Evolutionary conservation across 2,329 filamentous ascomycete species (phyloP), one percentile per base, ranked within the genome.

Genomic region (Pseudogymnoascus sp.): DNA sequence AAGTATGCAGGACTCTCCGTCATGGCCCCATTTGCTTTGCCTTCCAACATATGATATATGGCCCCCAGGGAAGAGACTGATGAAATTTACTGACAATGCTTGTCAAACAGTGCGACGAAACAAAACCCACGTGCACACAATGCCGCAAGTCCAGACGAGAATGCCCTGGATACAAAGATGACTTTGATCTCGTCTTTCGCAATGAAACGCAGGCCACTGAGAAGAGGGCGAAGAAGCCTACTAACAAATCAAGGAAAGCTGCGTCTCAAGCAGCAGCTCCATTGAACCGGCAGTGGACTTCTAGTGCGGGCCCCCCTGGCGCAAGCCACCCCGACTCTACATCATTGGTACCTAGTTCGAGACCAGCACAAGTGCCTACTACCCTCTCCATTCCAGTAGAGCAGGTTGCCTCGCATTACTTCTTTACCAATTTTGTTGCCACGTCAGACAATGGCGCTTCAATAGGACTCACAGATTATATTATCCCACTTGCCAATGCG

Each of bases 171-270:
- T 89, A 89, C 74, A 85, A 85, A 72, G 85, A 89, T 70, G 86
- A 89, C 67, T 89, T 90, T 68, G 88, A 90, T 68, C 76, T 90
- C 24, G 83, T 90, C 62, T 89, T 90, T 69, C 84, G 88, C 63
- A 88, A 90, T 72, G 87, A 90, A 75, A 90, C 87, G 28, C 83
- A 84, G 67, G 85, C 86, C 1, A 88, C 87, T 35, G 85, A 86
- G 70, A 80, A 82, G 65, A 81, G 86, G 69, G 86, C 84, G 14
- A 66, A 11, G 67, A 70, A 65, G 62, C 68, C 38, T 31, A 33
- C 14, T 22, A 14, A 6, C 11, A 46, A 56, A 26, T 33, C 53
- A 62, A 50, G 19, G 26, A 28, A 35, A 43, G 28, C 53, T 12
- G 60, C 61, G 1, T 43, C 59, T 16, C 50, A 60, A 16, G 56